Evolutionary conservation across 352 stramenopile genomes (phyloP).

Genomic region (Phytophthora cactorum): DNA sequence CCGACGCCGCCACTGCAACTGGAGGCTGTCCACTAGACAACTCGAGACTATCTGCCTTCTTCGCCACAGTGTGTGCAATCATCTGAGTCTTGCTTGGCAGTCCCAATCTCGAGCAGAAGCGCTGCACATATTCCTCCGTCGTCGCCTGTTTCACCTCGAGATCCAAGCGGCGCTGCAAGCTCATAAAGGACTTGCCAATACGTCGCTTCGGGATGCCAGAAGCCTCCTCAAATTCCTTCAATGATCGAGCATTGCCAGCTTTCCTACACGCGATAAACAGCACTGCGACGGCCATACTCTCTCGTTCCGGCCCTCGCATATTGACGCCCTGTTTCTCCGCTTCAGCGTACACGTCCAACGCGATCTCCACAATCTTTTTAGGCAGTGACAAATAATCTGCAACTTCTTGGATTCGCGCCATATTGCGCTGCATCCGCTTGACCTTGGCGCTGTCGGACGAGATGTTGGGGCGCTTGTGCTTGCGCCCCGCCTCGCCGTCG

Average conservation of each 20-base stretch:
- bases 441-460: slow-evolving; percentile 63
- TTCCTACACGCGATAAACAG: slow-evolving; percentile 83
- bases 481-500: slow-evolving; percentile 23
- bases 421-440: slow-evolving; percentile 72
- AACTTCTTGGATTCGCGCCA: slow-evolving; percentile 72
- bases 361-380: slow-evolving; percentile 76
- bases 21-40: slow-evolving; percentile 75
- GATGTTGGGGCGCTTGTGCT: slow-evolving; percentile 68
- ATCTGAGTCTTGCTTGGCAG: slow-evolving; percentile 80
- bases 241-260: slow-evolving; percentile 61
- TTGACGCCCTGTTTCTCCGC: slow-evolving; percentile 70
- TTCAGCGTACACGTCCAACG: slow-evolving; percentile 73
- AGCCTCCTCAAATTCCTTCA: slow-evolving; percentile 83
- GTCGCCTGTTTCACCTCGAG: slow-evolving; percentile 74
- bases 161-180: slow-evolving; percentile 53
- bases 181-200: slow-evolving; percentile 86
- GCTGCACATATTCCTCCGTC: slow-evolving; percentile 79
- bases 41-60: slow-evolving; percentile 73
- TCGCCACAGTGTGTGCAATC: slow-evolving; percentile 77
- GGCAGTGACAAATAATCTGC: slow-evolving; percentile 68
- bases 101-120: slow-evolving; percentile 77
- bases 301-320: slow-evolving; percentile 68
- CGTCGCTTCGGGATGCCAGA: slow-evolving; percentile 74
- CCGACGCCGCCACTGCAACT: slow-evolving; percentile 72
- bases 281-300: slow-evolving; percentile 69